Percentiles rank a stretch among this genome's conserved stretches.
These are phyloP conservation scores for Lineolata rhizophorae DNA, from an alignment of 495 filamentous ascomycete genomes.

Conservation along the genomic window DNA sequence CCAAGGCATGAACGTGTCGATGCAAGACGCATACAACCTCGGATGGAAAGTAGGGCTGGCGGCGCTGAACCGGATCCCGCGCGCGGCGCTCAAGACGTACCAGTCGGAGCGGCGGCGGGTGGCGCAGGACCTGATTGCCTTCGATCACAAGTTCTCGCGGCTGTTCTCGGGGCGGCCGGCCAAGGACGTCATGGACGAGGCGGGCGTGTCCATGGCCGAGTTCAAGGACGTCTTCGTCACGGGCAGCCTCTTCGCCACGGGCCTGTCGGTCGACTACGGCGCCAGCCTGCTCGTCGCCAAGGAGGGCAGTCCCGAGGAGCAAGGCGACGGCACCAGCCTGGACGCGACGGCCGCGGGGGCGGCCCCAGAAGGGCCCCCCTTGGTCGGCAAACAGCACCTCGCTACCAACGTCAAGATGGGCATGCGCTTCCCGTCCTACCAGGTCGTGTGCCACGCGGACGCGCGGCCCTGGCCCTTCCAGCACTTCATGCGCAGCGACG, in stretches of 20 bases:
- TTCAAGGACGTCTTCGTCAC: constrained; percentile 24
- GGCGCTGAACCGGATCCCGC: constrained; percentile 25
- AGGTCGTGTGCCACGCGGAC: constrained; percentile 16
- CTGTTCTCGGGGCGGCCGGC: constrained; percentile 16
- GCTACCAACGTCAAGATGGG: constrained; percentile 14
- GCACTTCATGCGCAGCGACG: constrained; percentile 27
- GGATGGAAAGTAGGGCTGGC: constrained; percentile 68
- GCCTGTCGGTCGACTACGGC: constrained; percentile 15
- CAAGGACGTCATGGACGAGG: constrained; percentile 41
- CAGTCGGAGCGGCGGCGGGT: constrained; percentile 44
- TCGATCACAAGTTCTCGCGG: constrained; percentile 34
- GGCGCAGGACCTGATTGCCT: constrained; percentile 47
- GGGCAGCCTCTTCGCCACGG: constrained; percentile 14
- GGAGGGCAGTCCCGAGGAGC: constrained; percentile 12
- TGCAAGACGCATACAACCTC: constrained; percentile 63
- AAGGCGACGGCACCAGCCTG: constrained; percentile 24
- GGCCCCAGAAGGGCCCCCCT: too few relatives aligned
- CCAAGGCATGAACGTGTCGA: constrained; percentile 70
- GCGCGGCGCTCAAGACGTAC: constrained; percentile 45
- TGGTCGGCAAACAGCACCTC: constrained; percentile 10
- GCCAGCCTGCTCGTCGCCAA: constrained; percentile 15
- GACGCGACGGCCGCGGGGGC: constrained; percentile 15
- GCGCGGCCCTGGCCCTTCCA: constrained; percentile 15
- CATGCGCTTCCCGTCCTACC: constrained; percentile 14
- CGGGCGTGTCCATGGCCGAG: constrained; percentile 28